phyloP scores from a whole-genome alignment of 1,139 yeast species.

The Suzukiozyma palmioleophila region DNA sequence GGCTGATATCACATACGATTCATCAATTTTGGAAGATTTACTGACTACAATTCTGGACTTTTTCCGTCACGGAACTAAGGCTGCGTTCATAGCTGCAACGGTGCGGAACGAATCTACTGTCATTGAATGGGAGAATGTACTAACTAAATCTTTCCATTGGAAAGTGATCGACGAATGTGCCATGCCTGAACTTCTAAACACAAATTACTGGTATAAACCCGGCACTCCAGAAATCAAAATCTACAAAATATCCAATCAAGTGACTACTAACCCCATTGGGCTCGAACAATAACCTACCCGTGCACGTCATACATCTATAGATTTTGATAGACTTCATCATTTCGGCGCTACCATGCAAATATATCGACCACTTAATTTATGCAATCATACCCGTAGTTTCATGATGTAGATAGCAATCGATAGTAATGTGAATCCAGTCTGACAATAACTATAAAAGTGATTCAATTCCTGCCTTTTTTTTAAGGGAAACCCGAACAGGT shows the following conservation, averaged over 20 bases:
- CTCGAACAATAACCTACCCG: too few species aligned
- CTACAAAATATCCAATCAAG: slow-evolving; percentile 16
- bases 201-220: slow-evolving; percentile 25
- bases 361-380: too few species aligned
- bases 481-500: too few species aligned
- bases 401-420: too few species aligned
- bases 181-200: slow-evolving; percentile 16
- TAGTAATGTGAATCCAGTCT: too few species aligned
- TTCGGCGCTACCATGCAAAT: not conserved
- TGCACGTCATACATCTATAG: too few species aligned
- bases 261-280: too few species aligned
- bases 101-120: slow-evolving; percentile 61
- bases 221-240: slow-evolving; percentile 42
- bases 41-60: slow-evolving; percentile 44
- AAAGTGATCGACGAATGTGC: slow-evolving; percentile 13
- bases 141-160: slow-evolving; percentile 26
- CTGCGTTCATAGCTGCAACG: slow-evolving; percentile 64
- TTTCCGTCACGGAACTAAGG: slow-evolving; percentile 22
- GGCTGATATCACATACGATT: slow-evolving; percentile 86
- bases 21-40: slow-evolving; percentile 53
- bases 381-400: too few species aligned
- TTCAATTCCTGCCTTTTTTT: too few species aligned
- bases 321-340: too few species aligned
- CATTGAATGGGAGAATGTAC: slow-evolving; percentile 44
- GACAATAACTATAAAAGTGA: too few species aligned